Evolutionary conservation across 768 basidiomycete species (phyloP).

Genomic region (Ramaria rubella): DNA sequence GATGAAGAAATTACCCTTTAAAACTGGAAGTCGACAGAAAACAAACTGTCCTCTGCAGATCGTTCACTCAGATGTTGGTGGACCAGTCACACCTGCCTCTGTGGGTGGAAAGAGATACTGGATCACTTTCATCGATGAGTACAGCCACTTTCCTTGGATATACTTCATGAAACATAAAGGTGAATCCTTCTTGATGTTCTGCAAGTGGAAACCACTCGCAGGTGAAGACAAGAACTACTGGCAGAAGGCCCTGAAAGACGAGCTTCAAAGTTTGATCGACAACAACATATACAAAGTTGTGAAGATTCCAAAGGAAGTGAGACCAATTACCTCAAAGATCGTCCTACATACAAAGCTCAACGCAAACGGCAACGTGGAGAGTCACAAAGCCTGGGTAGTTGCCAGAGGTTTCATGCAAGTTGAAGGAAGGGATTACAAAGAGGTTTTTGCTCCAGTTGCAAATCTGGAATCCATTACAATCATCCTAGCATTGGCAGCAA

Average conservation of each 20-base stretch:
- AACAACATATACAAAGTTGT: conserved; percentile 18
- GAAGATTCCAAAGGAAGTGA: conserved; percentile 9
- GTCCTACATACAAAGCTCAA: neutral
- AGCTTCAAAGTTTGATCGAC: neutral
- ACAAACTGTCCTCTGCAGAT: too few species aligned
- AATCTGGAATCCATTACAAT: conserved; percentile 10
- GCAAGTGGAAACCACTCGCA: too few species aligned
- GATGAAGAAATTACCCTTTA: too few species aligned
- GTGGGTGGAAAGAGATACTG: too few species aligned
- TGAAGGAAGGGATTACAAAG: conserved; percentile 3
- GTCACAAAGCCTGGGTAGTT: neutral
- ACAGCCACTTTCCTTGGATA: too few species aligned
- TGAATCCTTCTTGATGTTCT: too few species aligned
- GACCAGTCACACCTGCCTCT: too few species aligned
- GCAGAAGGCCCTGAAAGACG: neutral
- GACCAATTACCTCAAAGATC: neutral
- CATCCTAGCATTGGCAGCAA: conserved; percentile 15
- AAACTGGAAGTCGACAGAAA: too few species aligned
- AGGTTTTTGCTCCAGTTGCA: conserved; percentile 14
- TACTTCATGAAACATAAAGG: too few species aligned
- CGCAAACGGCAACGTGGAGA: neutral
- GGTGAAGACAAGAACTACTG: neutral
- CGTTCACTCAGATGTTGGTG: too few species aligned
- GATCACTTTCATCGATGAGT: too few species aligned
- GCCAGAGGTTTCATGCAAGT: neutral